Conservation (phyloP, 2,329 filamentous ascomycete genomes). For the Pezicula neosporulosa region DNA sequence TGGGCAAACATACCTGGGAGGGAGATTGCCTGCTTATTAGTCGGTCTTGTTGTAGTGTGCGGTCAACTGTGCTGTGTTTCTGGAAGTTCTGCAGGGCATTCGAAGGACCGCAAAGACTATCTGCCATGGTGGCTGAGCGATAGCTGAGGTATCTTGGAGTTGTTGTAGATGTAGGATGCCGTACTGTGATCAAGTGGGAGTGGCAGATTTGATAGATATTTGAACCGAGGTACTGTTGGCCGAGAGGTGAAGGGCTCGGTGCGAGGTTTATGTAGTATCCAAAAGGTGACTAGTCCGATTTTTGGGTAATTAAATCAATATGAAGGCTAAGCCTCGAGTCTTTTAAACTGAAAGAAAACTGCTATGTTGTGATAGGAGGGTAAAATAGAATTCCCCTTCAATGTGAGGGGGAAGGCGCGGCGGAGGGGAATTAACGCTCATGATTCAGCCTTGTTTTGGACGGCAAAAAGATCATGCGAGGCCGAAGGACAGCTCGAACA, state of each 20-base stretch:
- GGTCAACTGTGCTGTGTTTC: slow-evolving; percentile 63
- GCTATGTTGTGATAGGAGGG: too few relatives aligned
- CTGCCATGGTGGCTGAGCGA: slow-evolving; percentile 51
- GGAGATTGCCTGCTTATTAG: slow-evolving; percentile 50
- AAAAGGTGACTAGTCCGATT: too few relatives aligned
- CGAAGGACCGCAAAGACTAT: slow-evolving; percentile 67
- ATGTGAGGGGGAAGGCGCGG: too few relatives aligned
- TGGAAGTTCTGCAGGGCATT: slow-evolving; percentile 70
- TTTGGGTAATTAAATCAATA: too few relatives aligned
- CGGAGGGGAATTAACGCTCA: too few relatives aligned
- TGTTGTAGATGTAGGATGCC: neutral
- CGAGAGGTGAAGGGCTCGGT: too few relatives aligned
- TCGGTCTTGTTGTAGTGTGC: slow-evolving; percentile 69
- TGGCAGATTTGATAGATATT: neutral
- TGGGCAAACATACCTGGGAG: slow-evolving; percentile 43
- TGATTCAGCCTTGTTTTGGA: neutral
- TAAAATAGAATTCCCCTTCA: too few relatives aligned
- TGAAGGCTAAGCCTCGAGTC: too few relatives aligned
- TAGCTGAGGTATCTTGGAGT: slow-evolving; percentile 5
- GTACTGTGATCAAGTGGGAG: neutral
- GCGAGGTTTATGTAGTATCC: too few relatives aligned
- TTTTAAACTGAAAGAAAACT: too few relatives aligned
- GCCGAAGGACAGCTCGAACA: slow-evolving; percentile 1
- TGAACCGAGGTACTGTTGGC: too few relatives aligned
- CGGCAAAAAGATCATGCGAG: neutral